Evolutionary conservation across 2,329 filamentous ascomycete genomes (phyloP).

Genomic region (Lomentospora prolificans): DNA sequence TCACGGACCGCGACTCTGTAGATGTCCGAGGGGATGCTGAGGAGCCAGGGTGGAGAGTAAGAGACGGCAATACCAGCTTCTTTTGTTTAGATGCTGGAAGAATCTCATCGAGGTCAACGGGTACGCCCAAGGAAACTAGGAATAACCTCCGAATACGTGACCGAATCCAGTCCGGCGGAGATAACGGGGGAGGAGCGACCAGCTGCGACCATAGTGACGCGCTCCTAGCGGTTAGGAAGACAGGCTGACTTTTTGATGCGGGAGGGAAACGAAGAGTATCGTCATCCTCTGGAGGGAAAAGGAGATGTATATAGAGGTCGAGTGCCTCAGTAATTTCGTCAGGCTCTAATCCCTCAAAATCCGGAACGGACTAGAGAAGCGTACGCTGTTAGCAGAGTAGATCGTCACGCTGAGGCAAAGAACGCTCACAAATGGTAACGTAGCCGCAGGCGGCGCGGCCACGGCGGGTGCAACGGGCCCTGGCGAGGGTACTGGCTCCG

Average conservation of each 20-base stretch:
- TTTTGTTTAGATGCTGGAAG: conserved; percentile 95
- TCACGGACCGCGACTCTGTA: conserved; percentile 39
- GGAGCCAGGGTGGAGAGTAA: conserved; percentile 52
- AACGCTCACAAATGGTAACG: conserved; percentile 34
- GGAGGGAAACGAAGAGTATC: conserved; percentile 40
- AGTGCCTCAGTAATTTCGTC: conserved; percentile 52
- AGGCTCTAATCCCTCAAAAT: conserved; percentile 52
- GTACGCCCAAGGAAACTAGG: conserved; percentile 88
- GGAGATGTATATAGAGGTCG: conserved; percentile 55
- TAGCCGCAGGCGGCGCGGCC: conserved; percentile 23
- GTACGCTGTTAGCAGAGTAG: conserved; percentile 2
- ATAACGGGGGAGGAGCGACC: conserved; percentile 84
- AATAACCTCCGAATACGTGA: conserved; percentile 91
- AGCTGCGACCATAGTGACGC: conserved; percentile 94
- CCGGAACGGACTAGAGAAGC: conserved; percentile 48
- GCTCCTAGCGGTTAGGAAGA: conserved; percentile 78
- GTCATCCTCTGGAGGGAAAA: conserved; percentile 52
- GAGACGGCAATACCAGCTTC: conserved; percentile 86
- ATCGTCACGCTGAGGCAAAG: background rate
- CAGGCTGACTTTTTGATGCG: conserved; percentile 45
- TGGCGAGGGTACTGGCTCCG: conserved; percentile 26
- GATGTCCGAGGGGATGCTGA: conserved; percentile 46
- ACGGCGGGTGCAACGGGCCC: conserved; percentile 18
- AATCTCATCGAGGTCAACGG: conserved; percentile 94
- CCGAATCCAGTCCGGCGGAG: conserved; percentile 95